Percentiles rank a stretch among this genome's conserved stretches.
Conservation (phyloP, 2,329 filamentous ascomycete genomes). For the Claviceps africana region DNA sequence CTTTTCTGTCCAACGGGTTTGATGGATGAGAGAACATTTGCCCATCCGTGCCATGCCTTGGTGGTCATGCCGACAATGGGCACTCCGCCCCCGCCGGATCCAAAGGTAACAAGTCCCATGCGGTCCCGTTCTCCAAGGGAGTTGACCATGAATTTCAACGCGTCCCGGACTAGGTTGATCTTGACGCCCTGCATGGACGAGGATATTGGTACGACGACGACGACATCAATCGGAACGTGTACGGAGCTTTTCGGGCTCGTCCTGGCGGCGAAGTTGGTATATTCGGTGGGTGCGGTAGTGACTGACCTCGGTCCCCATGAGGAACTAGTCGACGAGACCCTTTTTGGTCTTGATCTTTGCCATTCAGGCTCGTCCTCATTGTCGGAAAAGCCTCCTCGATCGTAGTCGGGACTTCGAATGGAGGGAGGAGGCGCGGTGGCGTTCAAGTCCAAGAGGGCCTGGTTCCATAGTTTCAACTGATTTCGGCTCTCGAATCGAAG, state of each 20-base stretch:
- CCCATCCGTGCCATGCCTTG: slow-evolving; percentile 87
- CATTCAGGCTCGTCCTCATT: slow-evolving; percentile 73
- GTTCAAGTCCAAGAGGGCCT: slow-evolving; percentile 73
- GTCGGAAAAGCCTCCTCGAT: slow-evolving; percentile 63
- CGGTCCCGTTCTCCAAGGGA: slow-evolving; percentile 84
- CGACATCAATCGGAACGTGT: slow-evolving; percentile 87
- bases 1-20: slow-evolving; percentile 94
- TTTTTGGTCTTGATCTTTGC: slow-evolving; percentile 50
- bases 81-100: slow-evolving; percentile 82
- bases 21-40: slow-evolving; percentile 71
- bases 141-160: slow-evolving; percentile 80
- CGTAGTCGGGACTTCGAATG: slow-evolving; percentile 59
- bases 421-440: slow-evolving; percentile 47
- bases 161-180: slow-evolving; percentile 84
- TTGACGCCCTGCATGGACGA: slow-evolving; percentile 99
- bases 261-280: slow-evolving; percentile 56
- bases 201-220: slow-evolving; percentile 92
- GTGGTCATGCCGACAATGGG: slow-evolving; percentile 97
- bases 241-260: slow-evolving; percentile 36
- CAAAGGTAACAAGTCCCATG: slow-evolving; percentile 95
- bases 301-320: slow-evolving; percentile 71
- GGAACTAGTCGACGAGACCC: slow-evolving; percentile 71
- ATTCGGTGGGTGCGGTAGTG: slow-evolving; percentile 83
- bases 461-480: slow-evolving; percentile 82
- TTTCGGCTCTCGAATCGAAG: slow-evolving; percentile 73